Conservation (phyloP, 305 asterid genomes). For the Ajuga reptans region DNA sequence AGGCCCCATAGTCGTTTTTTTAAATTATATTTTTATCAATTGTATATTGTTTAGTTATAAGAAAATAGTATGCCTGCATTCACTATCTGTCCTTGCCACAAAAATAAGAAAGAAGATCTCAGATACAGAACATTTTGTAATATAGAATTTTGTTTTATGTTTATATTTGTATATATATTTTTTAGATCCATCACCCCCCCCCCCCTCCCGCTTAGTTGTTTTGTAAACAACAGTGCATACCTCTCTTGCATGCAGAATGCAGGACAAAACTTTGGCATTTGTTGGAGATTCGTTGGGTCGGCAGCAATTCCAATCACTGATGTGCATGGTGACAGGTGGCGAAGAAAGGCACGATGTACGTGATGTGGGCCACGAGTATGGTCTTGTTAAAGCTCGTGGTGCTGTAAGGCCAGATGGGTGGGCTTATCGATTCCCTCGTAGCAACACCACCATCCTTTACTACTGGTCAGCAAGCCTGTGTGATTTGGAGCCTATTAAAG, state of each 20-base stretch:
- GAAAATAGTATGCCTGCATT: too few species aligned
- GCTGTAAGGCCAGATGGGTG: slow-evolving; percentile 87
- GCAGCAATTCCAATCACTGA: slow-evolving; percentile 87
- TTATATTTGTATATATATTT: too few species aligned
- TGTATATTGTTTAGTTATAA: too few species aligned
- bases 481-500: slow-evolving; percentile 58
- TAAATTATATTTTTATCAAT: too few species aligned
- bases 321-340: slow-evolving; percentile 90
- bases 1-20: too few species aligned
- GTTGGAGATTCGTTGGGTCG: slow-evolving; percentile 93
- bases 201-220: too few species aligned
- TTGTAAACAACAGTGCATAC: background rate
- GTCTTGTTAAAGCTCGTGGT: slow-evolving; percentile 70
- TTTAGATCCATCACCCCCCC: too few species aligned
- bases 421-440: slow-evolving; percentile 70
- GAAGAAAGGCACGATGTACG: slow-evolving; percentile 61
- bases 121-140: too few species aligned
- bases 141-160: too few species aligned
- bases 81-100: too few species aligned
- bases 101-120: too few species aligned
- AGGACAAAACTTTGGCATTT: slow-evolving; percentile 70
- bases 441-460: slow-evolving; percentile 78
- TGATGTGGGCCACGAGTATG: slow-evolving; percentile 69
- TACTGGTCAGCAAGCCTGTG: slow-evolving; percentile 95
- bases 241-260: slow-evolving; percentile 50